Conservation (phyloP, 2,329 filamentous ascomycete species). For the Talaromyces atroroseus region DNA sequence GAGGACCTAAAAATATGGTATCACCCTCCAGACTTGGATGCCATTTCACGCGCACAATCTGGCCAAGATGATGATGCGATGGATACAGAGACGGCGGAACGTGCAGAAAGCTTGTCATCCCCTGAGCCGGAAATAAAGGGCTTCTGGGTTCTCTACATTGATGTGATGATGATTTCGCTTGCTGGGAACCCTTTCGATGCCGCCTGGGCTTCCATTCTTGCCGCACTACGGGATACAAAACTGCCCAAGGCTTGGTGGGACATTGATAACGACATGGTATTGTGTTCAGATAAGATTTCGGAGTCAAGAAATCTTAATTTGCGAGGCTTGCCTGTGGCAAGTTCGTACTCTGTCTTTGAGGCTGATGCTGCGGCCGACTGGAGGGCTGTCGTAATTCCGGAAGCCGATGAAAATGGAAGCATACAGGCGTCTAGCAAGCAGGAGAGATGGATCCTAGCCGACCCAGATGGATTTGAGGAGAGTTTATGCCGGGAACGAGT, state of each 20-base stretch:
- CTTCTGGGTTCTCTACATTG: conserved; percentile 93
- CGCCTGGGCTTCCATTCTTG: conserved; percentile 77
- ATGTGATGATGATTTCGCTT: conserved; percentile 88
- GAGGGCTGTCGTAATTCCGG: conserved; percentile 32
- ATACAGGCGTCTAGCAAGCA: conserved; percentile 27
- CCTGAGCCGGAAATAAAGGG: conserved; percentile 59
- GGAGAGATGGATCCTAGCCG: conserved; percentile 67
- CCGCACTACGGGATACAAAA: conserved; percentile 70
- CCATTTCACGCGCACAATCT: conserved; percentile 30
- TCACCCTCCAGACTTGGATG: conserved; percentile 40
- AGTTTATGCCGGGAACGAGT: conserved; percentile 73
- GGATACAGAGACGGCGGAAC: conserved; percentile 33
- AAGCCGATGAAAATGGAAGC: conserved; percentile 45
- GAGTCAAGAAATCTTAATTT: conserved; percentile 56
- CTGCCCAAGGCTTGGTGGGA: conserved; percentile 81
- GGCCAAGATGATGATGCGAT: conserved; percentile 42
- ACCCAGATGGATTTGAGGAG: conserved; percentile 89
- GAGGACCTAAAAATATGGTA: conserved; percentile 70
- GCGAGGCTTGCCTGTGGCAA: conserved; percentile 64
- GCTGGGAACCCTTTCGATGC: conserved; percentile 91
- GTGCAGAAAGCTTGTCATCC: conserved; percentile 30
- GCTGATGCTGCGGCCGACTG: conserved; percentile 44
- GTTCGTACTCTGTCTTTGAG: conserved; percentile 73
- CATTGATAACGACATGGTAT: conserved; percentile 67
- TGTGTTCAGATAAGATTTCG: conserved; percentile 62